Evolutionary conservation across 805 yeast genomes (phyloP), one percentile per base, ranked within the genome.

Genomic region (Cyberlindnera suaveolens): DNA sequence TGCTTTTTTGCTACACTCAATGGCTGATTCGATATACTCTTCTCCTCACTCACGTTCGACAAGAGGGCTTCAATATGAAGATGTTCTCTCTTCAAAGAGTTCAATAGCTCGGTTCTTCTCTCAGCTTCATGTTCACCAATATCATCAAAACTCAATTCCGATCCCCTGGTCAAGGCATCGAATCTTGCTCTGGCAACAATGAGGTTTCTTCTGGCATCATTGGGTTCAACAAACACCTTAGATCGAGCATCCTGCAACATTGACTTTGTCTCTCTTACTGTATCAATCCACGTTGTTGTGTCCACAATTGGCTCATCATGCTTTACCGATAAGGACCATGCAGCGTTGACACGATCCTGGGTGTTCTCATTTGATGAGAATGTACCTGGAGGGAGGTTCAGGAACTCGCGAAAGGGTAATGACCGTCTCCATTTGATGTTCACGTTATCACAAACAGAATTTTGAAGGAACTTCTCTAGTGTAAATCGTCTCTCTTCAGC

Each of bases 391-490:
- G 67, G 63, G 7, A 72, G 40, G 33, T 68, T 66, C 18, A 76
- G 55, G 47, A 77, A 77, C 38, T 62, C 67, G 37, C 64, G 54
- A 18, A 75, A 64, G 3, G 72, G 66, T 5, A 64, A 46, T 0
- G 76, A 65, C 31, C 63, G 63, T 44, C 69, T 64, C 75, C 80
- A 77, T 41, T 72, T 62, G 30, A 61, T 54, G 49, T 70, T 68
- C 30, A 59, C 72, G 2, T 71, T 62, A 52, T 83, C 87, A 34
- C 70, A 68, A 6, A 84, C 60, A n/a, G 85, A 43, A 11, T 66
- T 66, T 17, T 67, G 64, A 10, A 86, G 56, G 60, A 86, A 84
- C 15, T 58, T 49, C 15, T 75, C 75, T 31, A 90, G 64, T 11
- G 72, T 75, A 0, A 38, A 34, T 36, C 77, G 70, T 37, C 97